Evolutionary conservation across 139 green algal species (phyloP), one percentile per base, ranked within the genome.

Genomic region (Chlamydomonas urium): DNA sequence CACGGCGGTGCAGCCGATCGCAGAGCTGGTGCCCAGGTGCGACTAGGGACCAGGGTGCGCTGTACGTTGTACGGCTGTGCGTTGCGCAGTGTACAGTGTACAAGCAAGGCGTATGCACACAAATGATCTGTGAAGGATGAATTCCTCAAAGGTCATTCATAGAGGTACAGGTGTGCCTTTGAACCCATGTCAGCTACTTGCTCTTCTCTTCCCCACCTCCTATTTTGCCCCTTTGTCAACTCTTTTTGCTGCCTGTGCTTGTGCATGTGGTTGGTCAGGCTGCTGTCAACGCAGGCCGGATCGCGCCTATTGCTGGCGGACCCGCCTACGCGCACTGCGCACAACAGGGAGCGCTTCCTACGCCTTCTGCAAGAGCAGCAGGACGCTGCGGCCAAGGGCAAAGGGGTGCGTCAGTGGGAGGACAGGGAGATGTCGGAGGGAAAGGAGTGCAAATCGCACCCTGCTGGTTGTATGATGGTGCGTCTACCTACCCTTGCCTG

Each of bases 1-100:
- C 0, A 38, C 33, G 14, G 79, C 81, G 26, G 87, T 89, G 36
- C 63, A 75, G 31, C 87, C 85, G 21, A 78, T 92, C n/a, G 75
- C 79, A 4, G 17, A 23, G 1, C 53, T 88, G 19, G 53, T 88
- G 57, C 83, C 81, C 17, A 71, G 47, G 72, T 72, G 32, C 2
- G 69, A 45, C 42, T 53, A 17, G 10, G 42, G 10, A 17, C 17
- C 14, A n/a, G 42, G 14, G 42, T 53, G 42, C 42, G 10, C 14
- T 53, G 42, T 53, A 17, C 17, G 42, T 53, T 53, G 42, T 53
- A 17, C 42, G 42, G 10, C 14, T 53, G 42, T 53, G 42, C 17
- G 42, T 53, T n/a, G n/a, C n/a, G n/a, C n/a, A n/a, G n/a, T n/a
- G n/a, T n/a, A n/a, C n/a, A n/a, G n/a, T n/a, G n/a, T n/a, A n/a